These are phyloP conservation scores for Rhodosporidiobolus odoratus DNA, from an alignment of 768 basidiomycete species.

Conservation along the genomic window DNA sequence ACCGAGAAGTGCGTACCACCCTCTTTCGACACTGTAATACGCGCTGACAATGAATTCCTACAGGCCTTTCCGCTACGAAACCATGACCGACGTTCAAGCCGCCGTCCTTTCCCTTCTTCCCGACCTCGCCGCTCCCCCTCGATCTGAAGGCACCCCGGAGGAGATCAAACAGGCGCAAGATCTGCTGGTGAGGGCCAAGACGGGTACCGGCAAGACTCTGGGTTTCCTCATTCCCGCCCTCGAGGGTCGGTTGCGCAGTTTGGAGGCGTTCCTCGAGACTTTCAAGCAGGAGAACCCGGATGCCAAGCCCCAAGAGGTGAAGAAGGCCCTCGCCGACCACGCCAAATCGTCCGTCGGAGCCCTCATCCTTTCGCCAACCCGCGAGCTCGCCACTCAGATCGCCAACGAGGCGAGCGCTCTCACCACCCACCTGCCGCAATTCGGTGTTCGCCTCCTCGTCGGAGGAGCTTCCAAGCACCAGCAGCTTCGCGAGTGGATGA, in stretches of 20 bases:
- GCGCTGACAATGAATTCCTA: constrained; percentile 47
- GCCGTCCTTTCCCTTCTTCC: constrained; percentile 73
- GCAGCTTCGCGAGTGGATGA: constrained; percentile 66
- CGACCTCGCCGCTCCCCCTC: constrained; percentile 57
- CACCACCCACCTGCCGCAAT: constrained; percentile 41
- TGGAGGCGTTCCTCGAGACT: constrained; percentile 34
- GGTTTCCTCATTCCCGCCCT: constrained; percentile 84
- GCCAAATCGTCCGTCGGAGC: constrained; percentile 57
- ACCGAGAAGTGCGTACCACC: constrained; percentile 22
- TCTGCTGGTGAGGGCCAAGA: constrained; percentile 88
- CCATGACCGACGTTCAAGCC: constrained; percentile 77
- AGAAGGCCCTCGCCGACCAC: constrained; percentile 64
- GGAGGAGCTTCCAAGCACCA: constrained; percentile 59
- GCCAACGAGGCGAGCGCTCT: constrained; percentile 58
- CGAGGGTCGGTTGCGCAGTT: constrained; percentile 47
- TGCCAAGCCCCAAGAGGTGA: constrained; percentile 44
- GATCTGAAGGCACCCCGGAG: constrained; percentile 43
- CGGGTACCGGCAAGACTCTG: constrained; percentile 94
- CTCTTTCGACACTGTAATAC: too few relatives aligned
- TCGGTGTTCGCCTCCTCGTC: constrained; percentile 36
- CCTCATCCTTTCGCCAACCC: constrained; percentile 49
- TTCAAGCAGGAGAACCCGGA: constrained; percentile 40
- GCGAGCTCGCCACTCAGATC: constrained; percentile 50
- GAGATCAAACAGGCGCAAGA: constrained; percentile 56
- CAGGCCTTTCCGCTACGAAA: constrained; percentile 61